A percentile compares a stretch with the other conserved stretches of the same genome.
Evolutionary conservation across 164 flowering plant genomes (phyloP).

Genomic region (Saururus chinensis): DNA sequence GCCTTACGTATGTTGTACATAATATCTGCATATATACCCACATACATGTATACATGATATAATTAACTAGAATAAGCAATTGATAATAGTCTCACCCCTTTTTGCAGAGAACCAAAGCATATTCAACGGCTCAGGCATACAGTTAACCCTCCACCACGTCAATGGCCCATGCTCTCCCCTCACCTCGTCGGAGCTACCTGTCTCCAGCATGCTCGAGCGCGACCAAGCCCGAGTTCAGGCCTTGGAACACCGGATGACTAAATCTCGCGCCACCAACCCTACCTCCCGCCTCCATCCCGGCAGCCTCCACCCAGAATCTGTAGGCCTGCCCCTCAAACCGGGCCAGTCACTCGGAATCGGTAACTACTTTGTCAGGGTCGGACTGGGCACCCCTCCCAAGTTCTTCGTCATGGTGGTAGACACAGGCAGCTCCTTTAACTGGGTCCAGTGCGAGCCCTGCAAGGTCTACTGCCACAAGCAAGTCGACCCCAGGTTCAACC

Average conservation of each 20-base stretch:
- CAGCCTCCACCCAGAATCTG: constrained; percentile 5
- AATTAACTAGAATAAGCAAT: too few species aligned
- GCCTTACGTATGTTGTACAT: too few species aligned
- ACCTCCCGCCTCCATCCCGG: not conserved
- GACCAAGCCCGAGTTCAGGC: constrained; percentile 13
- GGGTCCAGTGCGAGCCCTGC: constrained; percentile 55
- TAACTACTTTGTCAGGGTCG: constrained; percentile 30
- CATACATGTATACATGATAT: too few species aligned
- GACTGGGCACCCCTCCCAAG: constrained; percentile 34
- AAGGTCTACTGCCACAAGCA: constrained; percentile 26
- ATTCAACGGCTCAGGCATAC: constrained; percentile 10
- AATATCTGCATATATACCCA: too few species aligned
- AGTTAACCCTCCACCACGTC: constrained; percentile 13
- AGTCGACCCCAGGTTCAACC: constrained; percentile 23
- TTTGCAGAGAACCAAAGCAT: constrained; percentile 10
- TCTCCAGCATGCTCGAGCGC: constrained; percentile 4
- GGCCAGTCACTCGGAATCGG: constrained; percentile 27
- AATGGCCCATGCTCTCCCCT: constrained; percentile 21
- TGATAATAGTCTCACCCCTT: not conserved
- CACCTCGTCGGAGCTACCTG: not conserved
- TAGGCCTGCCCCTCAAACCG: constrained; percentile 18
- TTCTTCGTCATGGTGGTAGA: constrained; percentile 25
- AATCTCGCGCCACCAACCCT: not conserved
- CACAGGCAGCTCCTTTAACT: constrained; percentile 43
- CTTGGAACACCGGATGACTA: constrained; percentile 10